phyloP scores from a whole-genome alignment of 2,329 filamentous ascomycete genomes.

The Neurospora sp. region DNA sequence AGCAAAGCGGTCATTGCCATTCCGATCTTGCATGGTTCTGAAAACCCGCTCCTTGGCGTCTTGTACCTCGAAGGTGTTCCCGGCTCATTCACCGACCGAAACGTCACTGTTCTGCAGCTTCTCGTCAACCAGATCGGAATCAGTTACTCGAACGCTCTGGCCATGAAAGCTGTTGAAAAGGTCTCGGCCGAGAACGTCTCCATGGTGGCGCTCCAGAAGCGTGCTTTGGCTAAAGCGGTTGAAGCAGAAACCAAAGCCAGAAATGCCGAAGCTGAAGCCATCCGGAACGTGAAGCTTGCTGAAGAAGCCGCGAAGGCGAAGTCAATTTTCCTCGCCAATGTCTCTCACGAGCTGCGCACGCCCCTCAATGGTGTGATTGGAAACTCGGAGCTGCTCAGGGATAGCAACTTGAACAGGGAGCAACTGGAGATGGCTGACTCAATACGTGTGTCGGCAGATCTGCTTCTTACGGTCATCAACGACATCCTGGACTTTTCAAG shows the following conservation, averaged over 20 bases:
- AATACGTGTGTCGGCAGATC: conserved; percentile 75
- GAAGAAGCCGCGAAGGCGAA: conserved; percentile 79
- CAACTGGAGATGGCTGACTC: conserved; percentile 82
- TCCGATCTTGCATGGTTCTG: conserved; percentile 61
- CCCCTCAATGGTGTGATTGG: conserved; percentile 84
- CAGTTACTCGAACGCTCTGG: conserved; percentile 58
- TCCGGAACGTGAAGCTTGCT: conserved; percentile 69
- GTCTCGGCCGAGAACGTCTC: conserved; percentile 68
- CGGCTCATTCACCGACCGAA: conserved; percentile 67
- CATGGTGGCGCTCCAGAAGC: conserved; percentile 70
- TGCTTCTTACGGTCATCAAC: conserved; percentile 85
- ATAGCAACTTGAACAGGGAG: conserved; percentile 64
- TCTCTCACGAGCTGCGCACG: conserved; percentile 71
- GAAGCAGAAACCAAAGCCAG: conserved; percentile 69
- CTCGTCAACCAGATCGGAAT: conserved; percentile 72
- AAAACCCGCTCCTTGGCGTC: conserved; percentile 58
- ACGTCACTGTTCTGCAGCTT: conserved; percentile 55
- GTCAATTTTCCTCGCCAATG: conserved; percentile 69
- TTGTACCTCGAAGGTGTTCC: conserved; percentile 67
- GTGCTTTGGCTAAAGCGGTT: conserved; percentile 59
- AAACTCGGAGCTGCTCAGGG: conserved; percentile 73
- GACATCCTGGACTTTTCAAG: conserved; percentile 95
- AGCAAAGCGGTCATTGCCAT: conserved; percentile 72
- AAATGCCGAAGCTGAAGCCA: conserved; percentile 63
- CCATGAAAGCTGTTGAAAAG: conserved; percentile 63